Conservation (phyloP, 495 filamentous ascomycete genomes). For the Lichina pygmaea region DNA sequence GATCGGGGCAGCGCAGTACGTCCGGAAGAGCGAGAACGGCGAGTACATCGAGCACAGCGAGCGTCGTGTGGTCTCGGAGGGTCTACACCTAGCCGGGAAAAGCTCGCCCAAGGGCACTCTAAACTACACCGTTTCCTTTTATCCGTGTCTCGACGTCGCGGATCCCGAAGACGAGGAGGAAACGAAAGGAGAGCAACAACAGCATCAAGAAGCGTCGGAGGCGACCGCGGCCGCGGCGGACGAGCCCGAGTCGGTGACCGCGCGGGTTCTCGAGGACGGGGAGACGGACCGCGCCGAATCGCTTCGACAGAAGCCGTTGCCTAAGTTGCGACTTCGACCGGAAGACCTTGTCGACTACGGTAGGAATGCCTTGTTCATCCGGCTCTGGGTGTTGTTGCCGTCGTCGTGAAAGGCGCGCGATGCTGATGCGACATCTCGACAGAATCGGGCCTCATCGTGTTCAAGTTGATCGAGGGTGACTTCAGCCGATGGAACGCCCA, state of each 20-base stretch:
- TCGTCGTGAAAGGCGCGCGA: neutral
- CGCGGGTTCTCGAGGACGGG: slow-evolving; percentile 16
- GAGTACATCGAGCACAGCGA: slow-evolving; percentile 60
- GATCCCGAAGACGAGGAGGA: slow-evolving; percentile 76
- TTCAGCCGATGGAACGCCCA: slow-evolving; percentile 48
- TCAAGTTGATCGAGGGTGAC: slow-evolving; percentile 74
- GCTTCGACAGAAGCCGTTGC: slow-evolving; percentile 23
- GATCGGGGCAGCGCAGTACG: slow-evolving; percentile 48
- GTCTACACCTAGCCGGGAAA: slow-evolving; percentile 36
- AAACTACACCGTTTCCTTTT: slow-evolving; percentile 71
- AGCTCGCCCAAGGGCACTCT: slow-evolving; percentile 51
- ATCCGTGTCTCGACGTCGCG: slow-evolving; percentile 58
- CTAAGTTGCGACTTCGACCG: slow-evolving; percentile 50
- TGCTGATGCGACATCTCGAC: slow-evolving; percentile 1
- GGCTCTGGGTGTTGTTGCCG: neutral
- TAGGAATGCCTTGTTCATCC: slow-evolving; percentile 10
- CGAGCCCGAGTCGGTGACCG: slow-evolving; percentile 10
- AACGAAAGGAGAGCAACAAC: slow-evolving; percentile 8
- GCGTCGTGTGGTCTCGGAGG: slow-evolving; percentile 30
- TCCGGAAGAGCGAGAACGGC: slow-evolving; percentile 48
- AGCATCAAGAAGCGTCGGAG: slow-evolving; percentile 16
- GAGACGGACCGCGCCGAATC: slow-evolving; percentile 29
- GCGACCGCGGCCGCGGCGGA: slow-evolving; percentile 2
- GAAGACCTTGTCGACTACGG: slow-evolving; percentile 60
- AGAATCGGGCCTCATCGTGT: slow-evolving; percentile 83